phyloP scores from a whole-genome alignment of 2,329 filamentous ascomycete genomes.

The Fusarium penzigii region DNA sequence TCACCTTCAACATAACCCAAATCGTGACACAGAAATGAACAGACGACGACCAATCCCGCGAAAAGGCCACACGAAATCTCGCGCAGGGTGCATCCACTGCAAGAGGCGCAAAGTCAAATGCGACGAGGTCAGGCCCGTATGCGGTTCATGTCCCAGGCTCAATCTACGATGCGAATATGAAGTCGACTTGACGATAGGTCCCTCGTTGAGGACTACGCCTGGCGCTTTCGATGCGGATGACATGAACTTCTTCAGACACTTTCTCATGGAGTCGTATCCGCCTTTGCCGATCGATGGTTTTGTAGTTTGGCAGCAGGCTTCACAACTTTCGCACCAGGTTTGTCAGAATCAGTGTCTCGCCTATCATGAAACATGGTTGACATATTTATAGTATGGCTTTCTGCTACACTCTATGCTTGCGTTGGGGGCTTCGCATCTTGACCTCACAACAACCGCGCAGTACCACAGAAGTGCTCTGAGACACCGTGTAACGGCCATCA shows the following conservation, averaged over 20 bases:
- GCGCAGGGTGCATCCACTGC: slow-evolving; percentile 35
- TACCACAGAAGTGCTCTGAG: slow-evolving; percentile 33
- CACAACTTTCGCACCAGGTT: slow-evolving; percentile 40
- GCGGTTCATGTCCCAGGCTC: slow-evolving; percentile 38
- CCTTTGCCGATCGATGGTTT: slow-evolving; percentile 39
- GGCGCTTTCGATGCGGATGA: slow-evolving; percentile 43
- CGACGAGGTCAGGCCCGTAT: slow-evolving; percentile 37
- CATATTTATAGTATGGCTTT: slow-evolving; percentile 34
- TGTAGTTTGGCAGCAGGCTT: slow-evolving; percentile 38
- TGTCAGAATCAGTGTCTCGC: not conserved
- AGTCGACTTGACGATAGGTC: slow-evolving; percentile 7
- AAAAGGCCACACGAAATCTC: slow-evolving; percentile 38
- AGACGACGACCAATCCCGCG: slow-evolving; percentile 35
- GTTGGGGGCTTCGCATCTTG: slow-evolving; percentile 41
- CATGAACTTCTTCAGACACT: slow-evolving; percentile 55
- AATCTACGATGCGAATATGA: slow-evolving; percentile 38
- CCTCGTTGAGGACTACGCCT: slow-evolving; percentile 20
- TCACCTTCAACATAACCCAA: no score
- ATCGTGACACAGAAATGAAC: not conserved
- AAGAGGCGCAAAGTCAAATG: slow-evolving; percentile 48
- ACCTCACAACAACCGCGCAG: slow-evolving; percentile 24
- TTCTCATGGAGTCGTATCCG: slow-evolving; percentile 47
- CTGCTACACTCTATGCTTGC: slow-evolving; percentile 45
- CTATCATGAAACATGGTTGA: slow-evolving; percentile 10
- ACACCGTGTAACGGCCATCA: slow-evolving; percentile 41